Evolutionary conservation across 352 stramenopile species (phyloP).

Genomic region (Globisporangium splendens): DNA sequence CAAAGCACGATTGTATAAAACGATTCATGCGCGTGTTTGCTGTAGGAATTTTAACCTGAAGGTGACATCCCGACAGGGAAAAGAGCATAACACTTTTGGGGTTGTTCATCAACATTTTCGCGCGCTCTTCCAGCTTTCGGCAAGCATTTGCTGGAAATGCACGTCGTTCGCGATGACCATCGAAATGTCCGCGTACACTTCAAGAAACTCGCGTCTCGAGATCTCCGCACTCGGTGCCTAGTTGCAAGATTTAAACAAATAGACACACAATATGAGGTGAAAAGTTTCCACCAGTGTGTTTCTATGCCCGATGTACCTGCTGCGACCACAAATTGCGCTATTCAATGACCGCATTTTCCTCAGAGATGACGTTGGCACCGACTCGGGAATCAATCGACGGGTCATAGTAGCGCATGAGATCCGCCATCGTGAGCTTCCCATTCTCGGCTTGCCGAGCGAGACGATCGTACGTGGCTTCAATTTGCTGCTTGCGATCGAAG

Average conservation of each 20-base stretch:
- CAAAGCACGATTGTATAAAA: too few species aligned
- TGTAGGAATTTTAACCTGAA: too few species aligned
- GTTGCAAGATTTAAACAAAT: neutral
- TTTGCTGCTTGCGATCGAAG: slow-evolving; percentile 26
- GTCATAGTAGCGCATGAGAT: slow-evolving; percentile 48
- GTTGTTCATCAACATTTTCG: neutral
- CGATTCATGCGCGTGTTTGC: too few species aligned
- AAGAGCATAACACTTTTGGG: neutral
- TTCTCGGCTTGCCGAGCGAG: slow-evolving; percentile 24
- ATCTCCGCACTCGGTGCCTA: slow-evolving; percentile 23
- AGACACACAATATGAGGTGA: neutral
- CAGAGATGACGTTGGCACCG: slow-evolving; percentile 28
- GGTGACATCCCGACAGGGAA: neutral
- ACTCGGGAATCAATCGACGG: slow-evolving; percentile 59
- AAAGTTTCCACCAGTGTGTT: neutral
- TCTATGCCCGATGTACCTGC: slow-evolving; percentile 16
- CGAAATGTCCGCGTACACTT: slow-evolving; percentile 74
- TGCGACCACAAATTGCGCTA: slow-evolving; percentile 45
- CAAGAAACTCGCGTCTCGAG: slow-evolving; percentile 51
- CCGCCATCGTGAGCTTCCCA: slow-evolving; percentile 42
- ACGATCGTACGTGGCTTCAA: slow-evolving; percentile 42
- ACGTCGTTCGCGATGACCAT: slow-evolving; percentile 49
- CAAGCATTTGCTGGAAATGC: slow-evolving; percentile 64
- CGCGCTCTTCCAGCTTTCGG: slow-evolving; percentile 58
- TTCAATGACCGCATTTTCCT: slow-evolving; percentile 28